Evolutionary conservation across 345 rosid species (phyloP).

Genomic region (Odontarrhena argentea): DNA sequence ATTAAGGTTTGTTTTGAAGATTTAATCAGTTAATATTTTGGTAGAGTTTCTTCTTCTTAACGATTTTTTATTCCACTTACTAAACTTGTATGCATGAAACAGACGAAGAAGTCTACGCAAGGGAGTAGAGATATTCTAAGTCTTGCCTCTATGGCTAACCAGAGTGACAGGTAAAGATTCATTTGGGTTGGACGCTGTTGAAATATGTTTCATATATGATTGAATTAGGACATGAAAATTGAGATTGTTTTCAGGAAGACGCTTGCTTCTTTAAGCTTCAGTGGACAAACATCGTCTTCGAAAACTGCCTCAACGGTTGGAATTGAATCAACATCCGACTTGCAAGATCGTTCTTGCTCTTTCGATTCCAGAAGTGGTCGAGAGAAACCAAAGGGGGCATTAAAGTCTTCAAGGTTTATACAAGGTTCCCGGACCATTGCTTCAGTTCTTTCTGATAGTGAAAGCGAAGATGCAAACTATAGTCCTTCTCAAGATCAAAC

Average conservation of each 20-base stretch:
- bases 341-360: slow-evolving; percentile 51
- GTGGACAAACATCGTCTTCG: slow-evolving; percentile 36
- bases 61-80: not conserved
- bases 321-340: slow-evolving; percentile 18
- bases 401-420: slow-evolving; percentile 43
- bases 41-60: not conserved
- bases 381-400: slow-evolving; percentile 51
- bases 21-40: not conserved
- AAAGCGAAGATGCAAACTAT: slow-evolving; percentile 43
- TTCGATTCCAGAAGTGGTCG: slow-evolving; percentile 67
- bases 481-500: slow-evolving; percentile 49
- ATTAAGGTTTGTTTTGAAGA: slow-evolving; percentile 56
- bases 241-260: slow-evolving; percentile 27
- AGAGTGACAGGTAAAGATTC: slow-evolving; percentile 31
- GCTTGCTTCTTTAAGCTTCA: slow-evolving; percentile 35
- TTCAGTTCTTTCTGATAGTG: slow-evolving; percentile 49
- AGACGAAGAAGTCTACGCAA: slow-evolving; percentile 34
- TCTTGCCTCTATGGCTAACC: slow-evolving; percentile 30
- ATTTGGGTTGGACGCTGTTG: slow-evolving; percentile 6
- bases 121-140: slow-evolving; percentile 21
- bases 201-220: slow-evolving; percentile 21
- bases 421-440: slow-evolving; percentile 45
- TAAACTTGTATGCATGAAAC: slow-evolving; percentile 17
- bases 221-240: slow-evolving; percentile 6
- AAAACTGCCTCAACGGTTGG: slow-evolving; percentile 30